Base-by-base conservation (phyloP, 2,329 filamentous ascomycete species). In the Basipetospora chlamydospora region DNA sequence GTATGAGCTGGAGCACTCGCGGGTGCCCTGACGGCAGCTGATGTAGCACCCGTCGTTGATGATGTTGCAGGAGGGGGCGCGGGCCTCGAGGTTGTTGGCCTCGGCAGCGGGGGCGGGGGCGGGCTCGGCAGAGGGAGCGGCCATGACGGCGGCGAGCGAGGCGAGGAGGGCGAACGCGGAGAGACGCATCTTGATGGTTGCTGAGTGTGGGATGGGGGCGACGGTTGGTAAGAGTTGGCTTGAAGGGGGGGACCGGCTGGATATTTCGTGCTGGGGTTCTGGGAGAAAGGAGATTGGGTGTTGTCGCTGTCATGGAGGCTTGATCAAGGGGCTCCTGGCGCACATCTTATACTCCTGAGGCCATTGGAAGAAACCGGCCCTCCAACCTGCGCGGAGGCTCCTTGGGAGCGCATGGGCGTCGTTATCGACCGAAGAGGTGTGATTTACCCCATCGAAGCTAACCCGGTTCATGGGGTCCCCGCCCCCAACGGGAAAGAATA, bases 181-280 rank as follows among this genome's bases (percentile, higher is more conserved):
- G 25, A 55, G 37, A 47, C 54, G 56, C 54, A 57, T 57, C 5
- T 38, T 52, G 38, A 17, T 11, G 16, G 3, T 31, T 35, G 13
- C 4, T 21, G 13, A 6, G 17, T 23, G 2, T 33, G 7, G 15
- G 13, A 12, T 16, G 29, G 18, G 29, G 18, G 22, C 22, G 11
- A 6, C 11, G 22, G 22, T 25, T 25, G 6, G 22, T 6, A 25
- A 25, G 22, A 25, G 22, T 11, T 25, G 22, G 22, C 22, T 25
- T 25, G 22, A 25, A 25, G 22, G 22, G 22, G 6, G 6, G 7
- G 22, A 25, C n/a, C n/a, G 22, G 22, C 11, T 25, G 22, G 11
- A 25, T 7, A 25, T 11, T 25, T 11, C 6, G 11, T 6, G 22
- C 22, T 25, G 6, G 22, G n/a, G n/a, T n/a, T n/a, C n/a, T n/a